Percentiles rank a stretch among this genome's conserved stretches.
phyloP scores from a whole-genome alignment of 345 rosid genomes.

The Citrus glauca region DNA sequence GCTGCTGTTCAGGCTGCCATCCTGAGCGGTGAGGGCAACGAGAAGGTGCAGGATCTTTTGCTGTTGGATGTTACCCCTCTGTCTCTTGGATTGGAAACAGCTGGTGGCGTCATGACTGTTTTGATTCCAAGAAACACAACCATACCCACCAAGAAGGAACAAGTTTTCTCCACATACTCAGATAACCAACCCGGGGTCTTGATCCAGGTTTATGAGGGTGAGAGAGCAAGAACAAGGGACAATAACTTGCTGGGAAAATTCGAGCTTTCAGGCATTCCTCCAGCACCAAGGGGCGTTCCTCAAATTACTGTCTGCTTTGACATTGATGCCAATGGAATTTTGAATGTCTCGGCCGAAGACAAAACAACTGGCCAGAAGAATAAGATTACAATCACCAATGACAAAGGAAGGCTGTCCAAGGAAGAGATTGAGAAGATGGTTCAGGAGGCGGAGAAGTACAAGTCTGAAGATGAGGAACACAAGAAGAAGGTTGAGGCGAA shows the following conservation, averaged over 20 bases:
- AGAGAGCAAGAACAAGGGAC: conserved; percentile 26
- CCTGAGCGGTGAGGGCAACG: conserved; percentile 46
- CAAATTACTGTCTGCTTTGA: conserved; percentile 15
- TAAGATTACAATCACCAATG: conserved; percentile 61
- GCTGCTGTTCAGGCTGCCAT: conserved; percentile 56
- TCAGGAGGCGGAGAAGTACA: conserved; percentile 63
- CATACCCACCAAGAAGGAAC: conserved; percentile 33
- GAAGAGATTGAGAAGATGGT: conserved; percentile 70
- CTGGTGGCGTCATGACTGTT: conserved; percentile 40
- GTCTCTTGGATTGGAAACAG: conserved; percentile 38
- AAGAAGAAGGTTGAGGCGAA: conserved; percentile 67
- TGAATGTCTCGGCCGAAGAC: conserved; percentile 64
- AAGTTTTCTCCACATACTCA: conserved; percentile 27
- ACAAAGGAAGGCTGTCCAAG: conserved; percentile 55
- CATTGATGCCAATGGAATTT: conserved; percentile 31
- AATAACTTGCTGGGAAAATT: conserved; percentile 41
- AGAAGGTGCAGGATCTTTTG: conserved; percentile 42
- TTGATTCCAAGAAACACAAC: conserved; percentile 36
- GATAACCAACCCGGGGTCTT: conserved; percentile 31
- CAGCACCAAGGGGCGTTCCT: conserved; percentile 39
- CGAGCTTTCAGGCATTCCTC: conserved; percentile 43
- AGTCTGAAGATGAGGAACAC: conserved; percentile 55
- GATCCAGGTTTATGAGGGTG: conserved; percentile 28
- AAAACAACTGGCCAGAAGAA: conserved; percentile 69
- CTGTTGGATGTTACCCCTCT: conserved; percentile 43